Conservation (phyloP, 257 asterid genomes). For the Jacaranda copaia region DNA sequence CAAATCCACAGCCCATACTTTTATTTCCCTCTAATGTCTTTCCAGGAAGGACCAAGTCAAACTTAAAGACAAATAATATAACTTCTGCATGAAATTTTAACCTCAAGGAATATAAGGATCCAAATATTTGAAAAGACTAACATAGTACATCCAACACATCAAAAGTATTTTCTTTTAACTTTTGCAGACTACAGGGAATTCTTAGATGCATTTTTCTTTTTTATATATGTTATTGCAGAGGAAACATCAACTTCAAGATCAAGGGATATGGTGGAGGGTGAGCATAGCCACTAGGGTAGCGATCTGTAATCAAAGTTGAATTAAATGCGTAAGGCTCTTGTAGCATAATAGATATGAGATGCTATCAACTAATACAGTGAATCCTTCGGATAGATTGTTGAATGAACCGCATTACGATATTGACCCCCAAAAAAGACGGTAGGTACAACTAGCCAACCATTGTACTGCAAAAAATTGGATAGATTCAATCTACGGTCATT, state of each 20-base stretch:
- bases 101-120: constrained; percentile 3
- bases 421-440: too few relatives aligned
- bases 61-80: neutral
- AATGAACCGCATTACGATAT: too few relatives aligned
- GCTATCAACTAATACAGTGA: constrained; percentile 1
- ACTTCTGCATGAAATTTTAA: constrained; percentile 7
- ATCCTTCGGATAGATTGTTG: neutral
- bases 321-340: neutral
- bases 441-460: too few relatives aligned
- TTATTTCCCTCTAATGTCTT: neutral
- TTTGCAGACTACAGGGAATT: neutral
- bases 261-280: constrained; percentile 25
- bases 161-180: neutral
- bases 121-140: neutral
- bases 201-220: constrained; percentile 10
- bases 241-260: constrained; percentile 25
- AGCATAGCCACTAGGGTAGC: constrained; percentile 10
- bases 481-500: too few relatives aligned
- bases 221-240: neutral
- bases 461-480: too few relatives aligned
- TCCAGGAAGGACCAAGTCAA: neutral
- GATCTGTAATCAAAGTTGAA: constrained; percentile 14
- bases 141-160: neutral
- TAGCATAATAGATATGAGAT: neutral
- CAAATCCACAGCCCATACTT: neutral